A percentile compares a stretch with the other conserved stretches of the same genome.
These are phyloP conservation scores for Datura wrightii DNA, from an alignment of 257 asterid species.

Conservation along the genomic window DNA sequence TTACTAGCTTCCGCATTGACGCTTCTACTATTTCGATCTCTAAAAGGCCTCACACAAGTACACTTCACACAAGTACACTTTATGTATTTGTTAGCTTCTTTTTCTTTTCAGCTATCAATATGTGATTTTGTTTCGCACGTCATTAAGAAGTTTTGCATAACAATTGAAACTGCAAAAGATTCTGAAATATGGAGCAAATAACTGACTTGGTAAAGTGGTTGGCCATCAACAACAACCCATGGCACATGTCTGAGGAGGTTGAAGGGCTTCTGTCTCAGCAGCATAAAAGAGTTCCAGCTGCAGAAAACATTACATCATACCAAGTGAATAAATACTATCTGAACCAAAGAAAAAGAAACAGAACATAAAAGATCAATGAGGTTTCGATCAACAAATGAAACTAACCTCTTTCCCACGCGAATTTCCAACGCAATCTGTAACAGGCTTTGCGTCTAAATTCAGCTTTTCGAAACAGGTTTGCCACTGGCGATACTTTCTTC, in stretches of 20 bases:
- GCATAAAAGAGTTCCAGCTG: conserved; percentile 80
- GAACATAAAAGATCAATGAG: background rate
- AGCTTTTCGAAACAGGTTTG: conserved; percentile 71
- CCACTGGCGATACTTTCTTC: conserved; percentile 67
- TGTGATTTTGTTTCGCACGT: too few species aligned
- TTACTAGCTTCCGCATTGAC: too few species aligned
- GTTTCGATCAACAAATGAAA: conserved; percentile 23
- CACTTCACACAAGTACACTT: too few species aligned
- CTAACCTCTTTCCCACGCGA: conserved; percentile 72
- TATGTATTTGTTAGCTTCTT: too few species aligned
- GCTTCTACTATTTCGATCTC: too few species aligned
- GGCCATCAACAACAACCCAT: conserved; percentile 85
- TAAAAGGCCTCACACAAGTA: too few species aligned
- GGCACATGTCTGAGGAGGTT: conserved; percentile 87
- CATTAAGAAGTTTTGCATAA: too few species aligned
- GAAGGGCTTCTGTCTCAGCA: conserved; percentile 62
- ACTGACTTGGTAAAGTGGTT: conserved; percentile 83
- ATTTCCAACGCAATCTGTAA: conserved; percentile 55
- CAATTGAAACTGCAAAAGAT: background rate
- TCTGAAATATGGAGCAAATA: conserved; percentile 11
- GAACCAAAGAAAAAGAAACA: background rate
- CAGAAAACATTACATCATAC: conserved; percentile 31
- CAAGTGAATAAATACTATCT: background rate
- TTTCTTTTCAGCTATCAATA: too few species aligned
- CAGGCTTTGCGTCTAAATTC: conserved; percentile 69